These are phyloP conservation scores for Podospora tetraspora DNA, from an alignment of 495 filamentous ascomycete species.

Conservation along the genomic window DNA sequence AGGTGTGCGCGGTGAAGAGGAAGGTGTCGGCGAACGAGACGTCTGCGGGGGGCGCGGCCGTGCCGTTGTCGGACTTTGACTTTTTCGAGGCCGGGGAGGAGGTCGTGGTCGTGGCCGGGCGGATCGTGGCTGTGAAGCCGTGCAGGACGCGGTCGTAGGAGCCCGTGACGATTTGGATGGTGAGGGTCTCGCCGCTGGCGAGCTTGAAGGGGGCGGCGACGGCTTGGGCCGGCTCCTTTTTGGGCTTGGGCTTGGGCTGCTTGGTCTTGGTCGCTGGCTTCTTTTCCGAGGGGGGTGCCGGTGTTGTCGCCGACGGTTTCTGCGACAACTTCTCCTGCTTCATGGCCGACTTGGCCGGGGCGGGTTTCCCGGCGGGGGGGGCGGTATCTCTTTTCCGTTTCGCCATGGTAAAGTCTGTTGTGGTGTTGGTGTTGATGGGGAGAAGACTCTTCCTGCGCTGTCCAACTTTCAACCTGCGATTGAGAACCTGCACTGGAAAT, in stretches of 20 bases:
- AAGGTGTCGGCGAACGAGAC: conserved; percentile 87
- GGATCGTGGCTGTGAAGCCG: conserved; percentile 74
- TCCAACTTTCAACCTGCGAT: conserved; percentile 5
- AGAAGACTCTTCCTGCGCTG: background rate
- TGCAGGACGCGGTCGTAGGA: conserved; percentile 94
- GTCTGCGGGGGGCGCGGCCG: conserved; percentile 10
- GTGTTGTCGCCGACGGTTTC: conserved; percentile 2
- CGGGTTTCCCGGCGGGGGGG: background rate
- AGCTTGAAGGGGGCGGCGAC: conserved; percentile 23
- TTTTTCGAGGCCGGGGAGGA: background rate
- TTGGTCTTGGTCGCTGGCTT: conserved; percentile 25
- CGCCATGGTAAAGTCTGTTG: conserved; percentile 47
- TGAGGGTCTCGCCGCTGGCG: conserved; percentile 37
- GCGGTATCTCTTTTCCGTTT: conserved; percentile 67
- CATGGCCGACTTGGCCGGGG: background rate
- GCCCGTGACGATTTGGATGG: conserved; percentile 83
- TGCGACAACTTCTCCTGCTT: background rate
- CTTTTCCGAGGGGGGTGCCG: conserved; percentile 17
- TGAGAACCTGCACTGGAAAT: conserved; percentile 15
- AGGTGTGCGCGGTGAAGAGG: conserved; percentile 88
- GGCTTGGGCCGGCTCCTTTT: background rate
- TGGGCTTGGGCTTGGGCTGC: conserved; percentile 29
- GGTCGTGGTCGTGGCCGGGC: conserved; percentile 26
- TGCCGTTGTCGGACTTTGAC: conserved; percentile 16
- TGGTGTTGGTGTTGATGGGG: background rate